Evolutionary conservation across 768 basidiomycete genomes (phyloP).

Genomic region (Hemileccinum impolitum): DNA sequence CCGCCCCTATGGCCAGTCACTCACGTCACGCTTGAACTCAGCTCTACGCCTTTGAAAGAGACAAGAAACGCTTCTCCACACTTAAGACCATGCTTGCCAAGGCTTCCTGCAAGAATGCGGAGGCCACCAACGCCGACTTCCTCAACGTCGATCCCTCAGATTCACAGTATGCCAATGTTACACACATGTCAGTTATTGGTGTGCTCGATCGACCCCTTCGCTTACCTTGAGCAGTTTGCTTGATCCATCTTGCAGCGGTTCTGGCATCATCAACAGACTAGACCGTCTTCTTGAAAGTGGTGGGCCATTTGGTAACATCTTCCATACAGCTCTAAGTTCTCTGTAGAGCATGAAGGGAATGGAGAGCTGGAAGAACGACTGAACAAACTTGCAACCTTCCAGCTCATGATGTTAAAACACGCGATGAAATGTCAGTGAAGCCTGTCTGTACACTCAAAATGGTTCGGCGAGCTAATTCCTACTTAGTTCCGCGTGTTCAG

Average conservation of each 20-base stretch:
- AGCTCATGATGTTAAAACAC: slow-evolving; percentile 86
- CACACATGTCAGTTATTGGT: slow-evolving; percentile 72
- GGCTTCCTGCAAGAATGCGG: slow-evolving; percentile 80
- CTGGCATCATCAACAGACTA: slow-evolving; percentile 86
- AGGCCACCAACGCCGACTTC: slow-evolving; percentile 78
- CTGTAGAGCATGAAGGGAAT: slow-evolving; percentile 54
- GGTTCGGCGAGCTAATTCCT: slow-evolving; percentile 7
- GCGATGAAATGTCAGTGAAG: slow-evolving; percentile 81
- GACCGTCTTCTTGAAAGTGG: slow-evolving; percentile 81
- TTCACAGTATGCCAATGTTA: slow-evolving; percentile 57
- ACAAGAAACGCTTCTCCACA: slow-evolving; percentile 76
- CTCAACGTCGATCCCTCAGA: slow-evolving; percentile 70
- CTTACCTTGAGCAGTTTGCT: slow-evolving; percentile 54
- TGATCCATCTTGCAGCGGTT: slow-evolving; percentile 96
- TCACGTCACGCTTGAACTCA: slow-evolving; percentile 25
- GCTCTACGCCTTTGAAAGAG: slow-evolving; percentile 89
- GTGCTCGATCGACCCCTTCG: not conserved
- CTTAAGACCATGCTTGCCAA: slow-evolving; percentile 82
- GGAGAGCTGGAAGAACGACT: slow-evolving; percentile 65
- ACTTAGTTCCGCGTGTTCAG: slow-evolving; percentile 66
- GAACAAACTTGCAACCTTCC: slow-evolving; percentile 82
- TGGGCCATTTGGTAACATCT: slow-evolving; percentile 27
- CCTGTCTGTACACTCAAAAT: slow-evolving; percentile 17
- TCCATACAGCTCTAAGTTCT: slow-evolving; percentile 1
- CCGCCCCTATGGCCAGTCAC: not conserved